phyloP scores from a whole-genome alignment of 2,329 filamentous ascomycete species.

The Colletotrichum theobromicola region DNA sequence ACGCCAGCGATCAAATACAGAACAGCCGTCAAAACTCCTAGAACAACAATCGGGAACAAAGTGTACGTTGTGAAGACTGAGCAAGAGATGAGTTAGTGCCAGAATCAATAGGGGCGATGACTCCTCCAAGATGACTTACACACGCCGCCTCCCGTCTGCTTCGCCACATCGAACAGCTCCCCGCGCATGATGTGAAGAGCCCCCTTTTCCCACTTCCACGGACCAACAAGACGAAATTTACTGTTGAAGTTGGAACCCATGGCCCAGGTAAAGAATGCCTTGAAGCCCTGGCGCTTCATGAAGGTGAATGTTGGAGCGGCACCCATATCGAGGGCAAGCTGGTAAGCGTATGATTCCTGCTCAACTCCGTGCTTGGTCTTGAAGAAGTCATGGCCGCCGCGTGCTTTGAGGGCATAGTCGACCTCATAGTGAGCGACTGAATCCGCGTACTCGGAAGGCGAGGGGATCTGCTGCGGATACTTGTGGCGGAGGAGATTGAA shows the following conservation, averaged over 20 bases:
- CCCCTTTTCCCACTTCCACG: constrained; percentile 43
- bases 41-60: constrained; percentile 38
- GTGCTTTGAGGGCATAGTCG: constrained; percentile 44
- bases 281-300: constrained; percentile 37
- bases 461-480: constrained; percentile 27
- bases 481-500: constrained; percentile 39
- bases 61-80: constrained; percentile 41
- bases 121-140: constrained; percentile 34
- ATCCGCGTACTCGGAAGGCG: constrained; percentile 19
- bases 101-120: background rate
- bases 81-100: constrained; percentile 15
- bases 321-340: constrained; percentile 52
- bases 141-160: constrained; percentile 38
- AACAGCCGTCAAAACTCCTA: constrained; percentile 39
- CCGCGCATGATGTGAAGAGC: constrained; percentile 43
- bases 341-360: constrained; percentile 55
- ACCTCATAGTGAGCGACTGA: constrained; percentile 39
- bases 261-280: constrained; percentile 48
- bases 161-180: constrained; percentile 45
- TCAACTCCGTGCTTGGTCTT: constrained; percentile 47
- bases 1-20: constrained; percentile 28
- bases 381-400: constrained; percentile 36
- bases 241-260: constrained; percentile 54
- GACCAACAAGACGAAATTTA: constrained; percentile 52
- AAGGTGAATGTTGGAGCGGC: constrained; percentile 42